Conservation (phyloP, 306 rosid genomes). For the Cucumis melo region DNA sequence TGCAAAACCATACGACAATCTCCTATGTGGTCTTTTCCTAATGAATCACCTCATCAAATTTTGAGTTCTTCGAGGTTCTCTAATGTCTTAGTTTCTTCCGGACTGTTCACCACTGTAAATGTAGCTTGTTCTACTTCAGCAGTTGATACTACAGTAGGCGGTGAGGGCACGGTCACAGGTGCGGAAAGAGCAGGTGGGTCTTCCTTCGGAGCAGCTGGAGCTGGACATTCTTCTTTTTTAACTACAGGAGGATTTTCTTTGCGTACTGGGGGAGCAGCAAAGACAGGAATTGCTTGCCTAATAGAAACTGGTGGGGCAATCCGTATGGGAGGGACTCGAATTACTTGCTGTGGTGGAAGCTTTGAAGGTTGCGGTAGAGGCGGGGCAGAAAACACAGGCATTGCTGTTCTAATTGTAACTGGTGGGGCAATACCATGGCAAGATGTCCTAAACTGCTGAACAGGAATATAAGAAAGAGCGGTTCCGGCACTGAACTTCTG, state of each 20-base stretch:
- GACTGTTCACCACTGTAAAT: conserved; percentile 17
- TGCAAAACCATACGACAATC: conserved; percentile 40
- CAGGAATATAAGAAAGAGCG: conserved; percentile 78
- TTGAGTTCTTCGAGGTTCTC: conserved; percentile 53
- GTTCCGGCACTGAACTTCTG: conserved; percentile 66
- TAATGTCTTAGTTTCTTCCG: conserved; percentile 26
- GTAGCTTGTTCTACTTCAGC: conserved; percentile 26
- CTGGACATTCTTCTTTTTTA: conserved; percentile 22
- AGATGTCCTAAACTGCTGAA: conserved; percentile 60
- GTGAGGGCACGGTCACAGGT: background rate
- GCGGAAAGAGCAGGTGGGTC: conserved; percentile 16
- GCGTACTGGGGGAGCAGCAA: conserved; percentile 54
- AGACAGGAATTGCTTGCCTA: conserved; percentile 67
- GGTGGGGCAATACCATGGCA: conserved; percentile 88
- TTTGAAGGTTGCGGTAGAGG: conserved; percentile 52
- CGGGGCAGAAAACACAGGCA: conserved; percentile 88
- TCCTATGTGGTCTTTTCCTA: conserved; percentile 23
- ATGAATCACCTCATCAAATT: conserved; percentile 37
- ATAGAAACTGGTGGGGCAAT: conserved; percentile 66
- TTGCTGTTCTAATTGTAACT: conserved; percentile 65
- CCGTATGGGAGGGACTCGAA: conserved; percentile 35
- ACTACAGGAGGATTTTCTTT: conserved; percentile 31
- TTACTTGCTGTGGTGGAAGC: conserved; percentile 29
- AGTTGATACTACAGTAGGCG: conserved; percentile 15
- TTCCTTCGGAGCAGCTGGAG: conserved; percentile 16